A percentile compares a stretch with the other conserved stretches of the same genome.
phyloP scores from a whole-genome alignment of 768 basidiomycete species.

The Coprinopsis strossmayeri region DNA sequence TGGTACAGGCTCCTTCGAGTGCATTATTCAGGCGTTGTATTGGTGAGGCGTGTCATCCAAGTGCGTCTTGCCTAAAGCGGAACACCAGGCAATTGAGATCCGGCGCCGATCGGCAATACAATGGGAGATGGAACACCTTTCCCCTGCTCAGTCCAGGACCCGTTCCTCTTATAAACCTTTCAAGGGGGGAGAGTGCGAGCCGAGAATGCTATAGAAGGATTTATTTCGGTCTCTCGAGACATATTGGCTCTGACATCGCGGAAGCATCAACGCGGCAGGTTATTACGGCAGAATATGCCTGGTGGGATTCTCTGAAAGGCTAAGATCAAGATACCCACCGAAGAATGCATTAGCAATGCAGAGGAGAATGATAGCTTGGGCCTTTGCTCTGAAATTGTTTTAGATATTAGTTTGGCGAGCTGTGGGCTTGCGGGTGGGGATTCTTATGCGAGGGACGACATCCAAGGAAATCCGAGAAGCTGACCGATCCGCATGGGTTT shows the following conservation, averaged over 20 bases:
- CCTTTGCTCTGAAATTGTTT: too few relatives aligned
- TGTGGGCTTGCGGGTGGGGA: too few relatives aligned
- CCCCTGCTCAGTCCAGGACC: too few relatives aligned
- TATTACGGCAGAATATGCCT: conserved; percentile 3
- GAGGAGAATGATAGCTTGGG: too few relatives aligned
- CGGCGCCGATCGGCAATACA: conserved; percentile 1
- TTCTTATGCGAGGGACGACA: not conserved
- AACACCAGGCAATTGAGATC: not conserved
- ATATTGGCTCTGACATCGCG: not conserved
- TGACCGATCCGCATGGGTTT: conserved; percentile 10
- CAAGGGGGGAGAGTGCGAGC: not conserved
- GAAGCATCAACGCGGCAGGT: not conserved
- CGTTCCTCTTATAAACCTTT: not conserved
- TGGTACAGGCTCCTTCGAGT: not conserved
- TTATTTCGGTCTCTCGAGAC: not conserved
- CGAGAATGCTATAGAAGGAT: not conserved
- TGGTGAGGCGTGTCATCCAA: conserved; percentile 1
- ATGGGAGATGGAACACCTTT: not conserved
- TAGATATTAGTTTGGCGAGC: too few relatives aligned
- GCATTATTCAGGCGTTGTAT: not conserved
- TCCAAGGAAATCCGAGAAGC: not conserved
- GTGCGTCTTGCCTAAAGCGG: not conserved
- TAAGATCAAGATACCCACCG: not conserved
- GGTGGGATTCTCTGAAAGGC: conserved; percentile 7
- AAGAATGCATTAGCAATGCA: too few relatives aligned